Evolutionary conservation across 305 asterid species (phyloP).

Genomic region (Rubia tinctorum): DNA sequence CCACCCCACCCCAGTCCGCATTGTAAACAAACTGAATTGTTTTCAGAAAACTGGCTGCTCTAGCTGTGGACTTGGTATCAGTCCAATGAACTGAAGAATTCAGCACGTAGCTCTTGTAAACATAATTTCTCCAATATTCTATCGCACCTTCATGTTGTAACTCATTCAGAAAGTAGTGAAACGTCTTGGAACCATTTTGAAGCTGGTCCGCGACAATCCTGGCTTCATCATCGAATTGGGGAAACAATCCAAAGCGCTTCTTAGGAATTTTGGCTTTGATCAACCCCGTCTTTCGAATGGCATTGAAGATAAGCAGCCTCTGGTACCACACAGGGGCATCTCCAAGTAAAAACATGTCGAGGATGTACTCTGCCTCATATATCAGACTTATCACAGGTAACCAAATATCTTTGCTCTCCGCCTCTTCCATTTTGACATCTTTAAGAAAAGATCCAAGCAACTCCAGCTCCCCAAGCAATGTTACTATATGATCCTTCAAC

Average conservation of each 20-base stretch:
- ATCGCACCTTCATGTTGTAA: not conserved
- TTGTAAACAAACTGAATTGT: not conserved
- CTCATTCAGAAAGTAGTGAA: conserved; percentile 25
- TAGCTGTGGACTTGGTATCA: too few species aligned
- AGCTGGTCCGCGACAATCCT: not conserved
- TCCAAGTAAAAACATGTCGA: conserved; percentile 16
- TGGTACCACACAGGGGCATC: conserved; percentile 22
- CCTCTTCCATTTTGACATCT: not conserved
- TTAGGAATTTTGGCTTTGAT: conserved; percentile 5
- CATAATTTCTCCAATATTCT: not conserved
- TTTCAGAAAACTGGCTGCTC: not conserved
- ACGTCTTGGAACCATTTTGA: not conserved
- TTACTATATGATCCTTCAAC: conserved; percentile 3
- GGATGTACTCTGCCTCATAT: conserved; percentile 16
- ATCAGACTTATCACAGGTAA: not conserved
- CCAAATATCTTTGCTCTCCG: not conserved
- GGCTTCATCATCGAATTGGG: conserved; percentile 1
- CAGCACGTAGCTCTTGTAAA: not conserved
- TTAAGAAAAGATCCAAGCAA: not conserved
- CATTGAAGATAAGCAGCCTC: conserved; percentile 9
- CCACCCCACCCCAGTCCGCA: not conserved
- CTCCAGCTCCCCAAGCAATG: not conserved
- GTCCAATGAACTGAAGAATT: not conserved
- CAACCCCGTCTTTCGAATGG: conserved; percentile 5
- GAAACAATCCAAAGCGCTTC: not conserved